phyloP scores from a whole-genome alignment of 164 flowering plant species.

The Annona cherimola region DNA sequence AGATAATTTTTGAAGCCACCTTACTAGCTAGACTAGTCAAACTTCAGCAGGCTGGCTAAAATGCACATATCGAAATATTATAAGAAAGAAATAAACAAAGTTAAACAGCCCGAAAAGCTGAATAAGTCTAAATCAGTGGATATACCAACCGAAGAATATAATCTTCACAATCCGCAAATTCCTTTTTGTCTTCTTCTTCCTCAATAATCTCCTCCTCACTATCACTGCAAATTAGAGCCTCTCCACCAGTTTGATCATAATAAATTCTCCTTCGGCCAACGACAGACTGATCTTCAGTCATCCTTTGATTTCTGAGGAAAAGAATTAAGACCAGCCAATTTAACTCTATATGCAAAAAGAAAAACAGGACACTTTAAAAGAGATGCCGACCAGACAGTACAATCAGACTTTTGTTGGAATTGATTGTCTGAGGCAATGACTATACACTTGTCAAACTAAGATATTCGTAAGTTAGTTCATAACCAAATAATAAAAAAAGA shows the following conservation, averaged over 20 bases:
- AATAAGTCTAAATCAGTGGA: not conserved
- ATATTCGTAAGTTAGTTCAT: not conserved
- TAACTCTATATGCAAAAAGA: not conserved
- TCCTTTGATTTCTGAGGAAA: slow-evolving; percentile 84
- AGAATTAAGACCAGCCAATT: not conserved
- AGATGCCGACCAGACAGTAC: not conserved
- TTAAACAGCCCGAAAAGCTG: not conserved
- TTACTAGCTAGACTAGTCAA: too few relatives aligned
- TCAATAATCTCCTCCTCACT: slow-evolving; percentile 88
- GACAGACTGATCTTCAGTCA: slow-evolving; percentile 98
- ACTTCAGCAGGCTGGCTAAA: too few relatives aligned
- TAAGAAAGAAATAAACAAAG: not conserved
- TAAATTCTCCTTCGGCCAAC: slow-evolving; percentile 94
- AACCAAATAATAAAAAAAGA: too few relatives aligned
- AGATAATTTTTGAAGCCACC: too few relatives aligned
- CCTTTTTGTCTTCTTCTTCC: slow-evolving; percentile 85
- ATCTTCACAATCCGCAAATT: slow-evolving; percentile 69
- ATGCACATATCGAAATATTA: not conserved
- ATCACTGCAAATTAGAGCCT: slow-evolving; percentile 96
- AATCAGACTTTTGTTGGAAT: not conserved
- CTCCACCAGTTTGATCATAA: slow-evolving; percentile 96
- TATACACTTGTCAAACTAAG: not conserved
- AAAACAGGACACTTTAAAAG: not conserved
- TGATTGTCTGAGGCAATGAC: not conserved
- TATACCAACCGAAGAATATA: slow-evolving; percentile 82